Base-by-base conservation (phyloP, 2,329 filamentous ascomycete species). In the Lachnellula occidentalis region DNA sequence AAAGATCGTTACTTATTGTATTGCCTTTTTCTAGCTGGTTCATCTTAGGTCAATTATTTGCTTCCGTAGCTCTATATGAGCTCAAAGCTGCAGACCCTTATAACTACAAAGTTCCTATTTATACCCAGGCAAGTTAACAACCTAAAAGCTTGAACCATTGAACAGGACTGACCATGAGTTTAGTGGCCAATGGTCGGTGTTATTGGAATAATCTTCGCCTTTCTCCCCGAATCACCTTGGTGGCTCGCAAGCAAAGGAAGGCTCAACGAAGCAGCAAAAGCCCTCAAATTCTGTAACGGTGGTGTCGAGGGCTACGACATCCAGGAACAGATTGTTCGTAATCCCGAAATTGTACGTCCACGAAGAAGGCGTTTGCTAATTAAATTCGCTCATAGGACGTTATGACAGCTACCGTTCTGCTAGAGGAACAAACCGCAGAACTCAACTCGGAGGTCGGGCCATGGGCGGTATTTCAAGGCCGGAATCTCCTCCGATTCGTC, bases 101-200 rank as follows among this genome's bases (percentile, higher is more conserved):
- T 19, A 61, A 75, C 45, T 76, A 69, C 54, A 64, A 68, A 6
- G 69, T 67, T 4, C 68, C 74, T 2, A 72, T 77, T 27, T 75
- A 75, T 51, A 74, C 74, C 0, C 73, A 72, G 64, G 69, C 71
- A 17, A 39, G 60, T 51, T 34, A 6, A 24, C 12, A 49, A 11
- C 31, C 15, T n/a, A 21, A 12, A 5, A 5, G 14, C 17, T 31
- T 12, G 9, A 46, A 36, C 43, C n/a, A 2, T 14, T 24, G 5
- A 15, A 15, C 5, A 17, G 15, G 14, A 45, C 19, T 46, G 12
- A 45, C 17, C 14, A 9, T 14, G 39, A 12, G 34, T 56, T 34
- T 58, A 77, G 64, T 77, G 74, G 74, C 70, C 70, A 1, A 73
- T 74, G 64, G 65, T 77, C 12, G 74, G 73, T 0, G 31, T 70